phyloP scores from a whole-genome alignment of 768 basidiomycete species.

The Scleroderma bovista region DNA sequence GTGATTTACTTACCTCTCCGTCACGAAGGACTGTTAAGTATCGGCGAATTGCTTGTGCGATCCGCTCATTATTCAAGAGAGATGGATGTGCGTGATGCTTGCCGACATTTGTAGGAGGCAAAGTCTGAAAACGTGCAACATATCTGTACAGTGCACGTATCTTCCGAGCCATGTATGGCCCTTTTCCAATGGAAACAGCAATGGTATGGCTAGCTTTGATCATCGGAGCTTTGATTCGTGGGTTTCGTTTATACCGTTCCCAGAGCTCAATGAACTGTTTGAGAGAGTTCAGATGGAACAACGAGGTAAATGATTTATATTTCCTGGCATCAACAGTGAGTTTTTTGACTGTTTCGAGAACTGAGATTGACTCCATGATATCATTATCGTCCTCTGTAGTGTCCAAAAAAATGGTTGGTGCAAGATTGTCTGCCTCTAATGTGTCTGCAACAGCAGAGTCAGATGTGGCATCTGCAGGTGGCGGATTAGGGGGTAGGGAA shows the following conservation, averaged over 20 bases:
- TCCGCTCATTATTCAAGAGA: conserved; percentile 1
- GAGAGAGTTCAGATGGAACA: conserved; percentile 1
- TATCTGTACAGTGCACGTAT: not conserved
- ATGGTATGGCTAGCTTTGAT: not conserved
- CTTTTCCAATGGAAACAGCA: conserved; percentile 2
- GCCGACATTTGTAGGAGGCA: not conserved
- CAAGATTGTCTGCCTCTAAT: not conserved
- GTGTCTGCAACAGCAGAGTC: too few relatives aligned
- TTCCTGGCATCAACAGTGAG: conserved; percentile 1
- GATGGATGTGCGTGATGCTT: conserved; percentile 1
- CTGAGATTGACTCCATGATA: not conserved
- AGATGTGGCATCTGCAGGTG: not conserved
- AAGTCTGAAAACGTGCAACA: not conserved
- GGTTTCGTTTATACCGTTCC: not conserved
- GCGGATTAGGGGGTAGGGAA: too few relatives aligned
- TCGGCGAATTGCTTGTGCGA: not conserved
- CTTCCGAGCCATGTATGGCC: conserved; percentile 1
- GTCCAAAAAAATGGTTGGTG: not conserved
- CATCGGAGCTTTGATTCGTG: conserved; percentile 1
- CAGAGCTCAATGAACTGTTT: conserved; percentile 3
- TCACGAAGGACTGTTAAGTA: not conserved
- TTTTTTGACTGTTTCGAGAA: not conserved
- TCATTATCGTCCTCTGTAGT: not conserved
- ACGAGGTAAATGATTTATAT: conserved; percentile 5
- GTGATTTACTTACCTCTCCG: not conserved